phyloP scores from a whole-genome alignment of 1,284 basidiomycete genomes.

The Papiliotrema fonsecae region DNA sequence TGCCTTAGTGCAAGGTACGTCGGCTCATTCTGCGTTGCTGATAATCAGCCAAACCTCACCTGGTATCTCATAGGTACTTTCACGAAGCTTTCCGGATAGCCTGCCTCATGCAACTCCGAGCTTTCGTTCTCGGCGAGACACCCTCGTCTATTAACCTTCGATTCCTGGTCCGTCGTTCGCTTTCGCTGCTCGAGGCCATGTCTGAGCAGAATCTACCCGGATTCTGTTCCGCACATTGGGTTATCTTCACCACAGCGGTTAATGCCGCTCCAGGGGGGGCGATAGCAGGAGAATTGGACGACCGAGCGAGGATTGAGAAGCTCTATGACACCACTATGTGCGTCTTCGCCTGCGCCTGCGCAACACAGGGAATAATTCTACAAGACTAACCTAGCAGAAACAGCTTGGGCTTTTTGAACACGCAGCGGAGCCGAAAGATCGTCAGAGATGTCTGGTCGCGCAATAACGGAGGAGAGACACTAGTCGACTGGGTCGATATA shows the following conservation, averaged over 20 bases:
- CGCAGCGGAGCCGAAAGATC: slow-evolving; percentile 25
- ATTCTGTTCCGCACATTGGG: slow-evolving; percentile 33
- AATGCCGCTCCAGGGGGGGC: slow-evolving; percentile 17
- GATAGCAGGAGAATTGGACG: slow-evolving; percentile 14
- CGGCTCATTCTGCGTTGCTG: not conserved
- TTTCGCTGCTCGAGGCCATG: slow-evolving; percentile 35
- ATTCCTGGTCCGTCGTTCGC: slow-evolving; percentile 26
- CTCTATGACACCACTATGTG: slow-evolving; percentile 29
- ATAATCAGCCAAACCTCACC: slow-evolving; percentile 21
- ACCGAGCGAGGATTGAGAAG: slow-evolving; percentile 21
- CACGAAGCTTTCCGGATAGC: slow-evolving; percentile 36
- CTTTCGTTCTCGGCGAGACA: slow-evolving; percentile 25
- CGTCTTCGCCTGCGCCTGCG: slow-evolving; percentile 6
- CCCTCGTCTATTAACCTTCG: slow-evolving; percentile 26
- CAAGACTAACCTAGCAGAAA: slow-evolving; percentile 6
- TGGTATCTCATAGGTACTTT: slow-evolving; percentile 29
- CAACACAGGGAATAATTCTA: not conserved
- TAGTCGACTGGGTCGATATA: slow-evolving; percentile 35
- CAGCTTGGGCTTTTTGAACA: slow-evolving; percentile 29
- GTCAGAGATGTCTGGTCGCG: slow-evolving; percentile 30
- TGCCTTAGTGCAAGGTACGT: slow-evolving; percentile 20
- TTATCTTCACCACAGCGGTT: slow-evolving; percentile 29
- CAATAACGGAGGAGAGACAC: slow-evolving; percentile 19
- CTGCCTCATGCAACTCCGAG: slow-evolving; percentile 25
- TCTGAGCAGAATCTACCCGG: slow-evolving; percentile 28